Evolutionary conservation across 1,139 yeast species (phyloP).

Genomic region (Saccharomyces hybrid): DNA sequence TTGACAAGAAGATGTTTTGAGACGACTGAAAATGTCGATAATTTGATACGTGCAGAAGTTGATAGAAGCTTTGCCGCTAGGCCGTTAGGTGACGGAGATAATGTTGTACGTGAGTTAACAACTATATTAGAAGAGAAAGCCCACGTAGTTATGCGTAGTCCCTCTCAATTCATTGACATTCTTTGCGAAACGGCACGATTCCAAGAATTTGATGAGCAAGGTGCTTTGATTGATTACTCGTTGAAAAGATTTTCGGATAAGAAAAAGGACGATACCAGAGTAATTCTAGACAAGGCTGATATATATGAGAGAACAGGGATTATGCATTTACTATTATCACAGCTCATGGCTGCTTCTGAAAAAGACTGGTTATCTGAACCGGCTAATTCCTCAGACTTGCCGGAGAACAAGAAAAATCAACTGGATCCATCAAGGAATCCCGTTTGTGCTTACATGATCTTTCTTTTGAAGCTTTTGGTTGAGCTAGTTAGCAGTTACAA

Average conservation of each 20-base stretch:
- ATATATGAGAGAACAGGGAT: constrained; percentile 44
- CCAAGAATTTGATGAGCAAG: constrained; percentile 41
- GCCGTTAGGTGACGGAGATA: constrained; percentile 26
- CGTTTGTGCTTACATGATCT: constrained; percentile 58
- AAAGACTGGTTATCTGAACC: constrained; percentile 44
- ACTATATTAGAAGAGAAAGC: constrained; percentile 49
- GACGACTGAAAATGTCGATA: constrained; percentile 42
- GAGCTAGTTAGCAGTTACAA: constrained; percentile 76
- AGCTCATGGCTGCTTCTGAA: constrained; percentile 51
- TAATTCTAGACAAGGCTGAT: constrained; percentile 14
- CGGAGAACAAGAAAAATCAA: constrained; percentile 28
- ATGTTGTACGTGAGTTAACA: constrained; percentile 41
- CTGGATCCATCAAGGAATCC: constrained; percentile 36
- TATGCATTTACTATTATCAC: constrained; percentile 52
- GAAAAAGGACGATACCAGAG: constrained; percentile 37
- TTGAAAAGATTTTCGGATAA: constrained; percentile 26
- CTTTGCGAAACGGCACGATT: constrained; percentile 45
- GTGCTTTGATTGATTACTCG: constrained; percentile 19
- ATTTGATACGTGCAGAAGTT: constrained; percentile 45
- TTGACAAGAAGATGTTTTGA: constrained; percentile 69
- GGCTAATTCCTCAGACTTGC: constrained; percentile 17
- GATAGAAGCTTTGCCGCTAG: constrained; percentile 35
- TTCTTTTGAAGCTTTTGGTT: constrained; percentile 56
- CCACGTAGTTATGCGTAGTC: constrained; percentile 52
- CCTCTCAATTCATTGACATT: constrained; percentile 47